Percentiles rank a stretch among this genome's conserved stretches.
phyloP scores from a whole-genome alignment of 257 asterid genomes.

The Lavandula angustifolia region DNA sequence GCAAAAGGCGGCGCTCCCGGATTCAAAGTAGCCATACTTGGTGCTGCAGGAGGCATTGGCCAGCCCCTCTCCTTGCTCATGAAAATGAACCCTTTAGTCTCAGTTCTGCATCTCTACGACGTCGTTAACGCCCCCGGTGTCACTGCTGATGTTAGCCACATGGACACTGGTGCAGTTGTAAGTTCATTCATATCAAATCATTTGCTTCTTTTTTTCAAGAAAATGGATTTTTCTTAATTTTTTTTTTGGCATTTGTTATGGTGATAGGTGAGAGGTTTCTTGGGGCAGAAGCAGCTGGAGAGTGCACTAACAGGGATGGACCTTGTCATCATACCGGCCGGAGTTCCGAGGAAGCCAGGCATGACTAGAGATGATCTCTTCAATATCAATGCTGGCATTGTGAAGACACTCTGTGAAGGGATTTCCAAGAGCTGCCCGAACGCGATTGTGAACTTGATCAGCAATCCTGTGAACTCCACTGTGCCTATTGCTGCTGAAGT shows the following conservation, averaged over 20 bases:
- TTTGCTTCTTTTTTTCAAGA: neutral
- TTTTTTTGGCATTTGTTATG: neutral
- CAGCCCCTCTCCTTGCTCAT: slow-evolving; percentile 88
- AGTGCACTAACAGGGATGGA: slow-evolving; percentile 89
- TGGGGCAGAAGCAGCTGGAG: slow-evolving; percentile 74
- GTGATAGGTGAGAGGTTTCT: slow-evolving; percentile 77
- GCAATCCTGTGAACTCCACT: slow-evolving; percentile 90
- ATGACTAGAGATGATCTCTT: slow-evolving; percentile 92
- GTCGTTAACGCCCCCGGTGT: slow-evolving; percentile 96
- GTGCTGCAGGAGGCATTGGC: slow-evolving; percentile 98
- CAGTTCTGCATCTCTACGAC: slow-evolving; percentile 91
- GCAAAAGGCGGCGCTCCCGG: slow-evolving; percentile 98
- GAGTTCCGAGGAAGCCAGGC: slow-evolving; percentile 94
- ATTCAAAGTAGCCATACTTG: slow-evolving; percentile 86
- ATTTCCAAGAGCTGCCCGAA: slow-evolving; percentile 73
- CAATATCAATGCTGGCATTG: slow-evolving; percentile 91
- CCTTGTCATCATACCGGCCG: slow-evolving; percentile 83
- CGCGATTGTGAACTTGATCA: slow-evolving; percentile 80
- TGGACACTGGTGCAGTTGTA: slow-evolving; percentile 86
- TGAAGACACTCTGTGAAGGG: slow-evolving; percentile 79
- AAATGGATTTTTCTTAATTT: neutral
- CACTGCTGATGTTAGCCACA: slow-evolving; percentile 93
- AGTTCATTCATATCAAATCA: neutral
- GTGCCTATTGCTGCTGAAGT: slow-evolving; percentile 95
- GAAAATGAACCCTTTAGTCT: slow-evolving; percentile 93